phyloP scores from a whole-genome alignment of 2,329 filamentous ascomycete genomes.

The Sporothrix inflata region DNA sequence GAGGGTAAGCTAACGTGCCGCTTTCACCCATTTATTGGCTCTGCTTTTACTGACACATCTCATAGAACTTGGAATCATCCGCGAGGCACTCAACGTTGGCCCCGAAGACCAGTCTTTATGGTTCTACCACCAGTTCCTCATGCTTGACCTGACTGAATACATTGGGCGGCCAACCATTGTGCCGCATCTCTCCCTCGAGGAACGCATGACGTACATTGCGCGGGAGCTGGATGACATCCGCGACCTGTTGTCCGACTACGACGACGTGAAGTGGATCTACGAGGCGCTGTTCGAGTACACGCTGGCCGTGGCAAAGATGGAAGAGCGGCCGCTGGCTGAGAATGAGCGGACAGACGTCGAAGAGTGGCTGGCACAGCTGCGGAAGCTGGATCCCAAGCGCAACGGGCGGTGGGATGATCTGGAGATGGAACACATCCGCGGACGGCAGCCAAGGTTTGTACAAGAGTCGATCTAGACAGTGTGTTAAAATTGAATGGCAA shows the following conservation, averaged over 20 bases:
- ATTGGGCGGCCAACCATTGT: conserved; percentile 61
- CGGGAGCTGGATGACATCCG: conserved; percentile 75
- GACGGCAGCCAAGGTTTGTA: conserved; percentile 30
- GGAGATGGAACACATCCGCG: conserved; percentile 46
- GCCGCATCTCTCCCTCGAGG: conserved; percentile 61
- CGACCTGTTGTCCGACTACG: conserved; percentile 64
- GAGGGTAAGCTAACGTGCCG: conserved; percentile 53
- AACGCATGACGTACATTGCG: conserved; percentile 67
- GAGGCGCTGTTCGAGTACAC: conserved; percentile 81
- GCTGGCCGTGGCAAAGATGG: conserved; percentile 58
- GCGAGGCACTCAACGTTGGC: conserved; percentile 80
- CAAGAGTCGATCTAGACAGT: background rate
- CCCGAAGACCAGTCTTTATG: conserved; percentile 94
- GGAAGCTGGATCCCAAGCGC: conserved; percentile 73
- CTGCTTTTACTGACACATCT: background rate
- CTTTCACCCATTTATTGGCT: background rate
- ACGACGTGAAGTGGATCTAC: conserved; percentile 78
- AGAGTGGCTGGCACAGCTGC: conserved; percentile 66
- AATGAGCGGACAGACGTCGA: conserved; percentile 52
- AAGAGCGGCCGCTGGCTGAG: conserved; percentile 45
- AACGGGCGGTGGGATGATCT: conserved; percentile 76
- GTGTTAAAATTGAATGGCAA: background rate
- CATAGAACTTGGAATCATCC: conserved; percentile 73
- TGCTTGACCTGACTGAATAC: conserved; percentile 66
- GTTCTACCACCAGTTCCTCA: conserved; percentile 92